Evolutionary conservation across 2,329 filamentous ascomycete genomes (phyloP), one percentile per base, ranked within the genome.

Genomic region (Ascochyta pisi): DNA sequence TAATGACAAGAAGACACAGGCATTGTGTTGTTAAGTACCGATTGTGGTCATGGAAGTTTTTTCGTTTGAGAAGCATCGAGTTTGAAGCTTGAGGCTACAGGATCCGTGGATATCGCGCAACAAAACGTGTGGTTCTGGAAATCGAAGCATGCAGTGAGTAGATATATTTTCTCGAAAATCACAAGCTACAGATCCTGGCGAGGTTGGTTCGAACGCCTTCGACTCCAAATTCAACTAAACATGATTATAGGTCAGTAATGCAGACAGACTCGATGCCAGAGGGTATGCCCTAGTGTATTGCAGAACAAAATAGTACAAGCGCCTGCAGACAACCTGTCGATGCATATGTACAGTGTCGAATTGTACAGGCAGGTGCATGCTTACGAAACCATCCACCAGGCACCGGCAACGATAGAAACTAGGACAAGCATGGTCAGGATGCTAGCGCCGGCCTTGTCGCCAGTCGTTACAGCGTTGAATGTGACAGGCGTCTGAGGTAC

Each of bases 401-500:
- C 79, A n/a, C 84, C 84, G 1, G 80, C 80, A 23, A 88, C 58
- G 35, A 90, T 76, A 6, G 79, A 75, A 6, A 81, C 67, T 1
- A 91, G 70, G 3, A 88, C 72, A 6, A 87, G 44, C 3, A 84
- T 73, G 1, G 89, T 93, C 46, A 86, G 60, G 57, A 92, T 83
- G 10, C 84, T 84, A 34, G 89, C 90, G 10, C 89, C 91, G 6
- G 84, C 88, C 59, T 80, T 84, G 67, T 93, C 90, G 7, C 81
- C 86, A 1, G 80, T 80, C 3, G 84, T 85, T 31, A 87, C 81
- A 1, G 50, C 49, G 29, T 71, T 60, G 53, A 69, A 70, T 1
- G 52, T 61, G 22, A 71, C 55, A 7, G 76, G 70, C 1, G 67
- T 64, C 33, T 65, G 63, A 40, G 73, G 68, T 15, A 62, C 61